Evolutionary conservation across 345 rosid species (phyloP).

Genomic region (Camelina neglecta): DNA sequence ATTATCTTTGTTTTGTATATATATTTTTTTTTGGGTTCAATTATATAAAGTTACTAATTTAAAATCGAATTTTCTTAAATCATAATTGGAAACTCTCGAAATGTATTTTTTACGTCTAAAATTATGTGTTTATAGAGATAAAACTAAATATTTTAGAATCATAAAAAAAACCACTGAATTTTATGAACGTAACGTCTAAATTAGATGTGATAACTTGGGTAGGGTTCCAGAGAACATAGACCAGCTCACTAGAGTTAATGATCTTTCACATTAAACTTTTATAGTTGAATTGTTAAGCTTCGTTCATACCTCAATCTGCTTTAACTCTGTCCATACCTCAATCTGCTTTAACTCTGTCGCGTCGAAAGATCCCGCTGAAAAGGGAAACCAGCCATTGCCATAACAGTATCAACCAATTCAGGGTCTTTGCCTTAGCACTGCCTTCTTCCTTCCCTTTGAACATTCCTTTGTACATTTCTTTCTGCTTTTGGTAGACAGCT

Average conservation of each 20-base stretch:
- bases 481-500: constrained; percentile 80
- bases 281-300: constrained; percentile 1
- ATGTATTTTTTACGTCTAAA: neutral
- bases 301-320: constrained; percentile 31
- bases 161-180: no score
- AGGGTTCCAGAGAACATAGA: neutral
- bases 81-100: neutral
- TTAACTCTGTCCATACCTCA: constrained; percentile 33
- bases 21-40: neutral
- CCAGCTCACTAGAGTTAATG: neutral
- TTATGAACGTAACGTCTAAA: neutral
- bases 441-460: constrained; percentile 65
- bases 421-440: constrained; percentile 44
- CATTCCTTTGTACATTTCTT: constrained; percentile 83
- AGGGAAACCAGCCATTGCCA: constrained; percentile 42
- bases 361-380: constrained; percentile 28
- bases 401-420: constrained; percentile 49
- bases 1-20: neutral
- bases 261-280: constrained; percentile 4
- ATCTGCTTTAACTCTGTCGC: constrained; percentile 39
- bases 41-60: no score
- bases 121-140: no score
- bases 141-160: no score
- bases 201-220: neutral
- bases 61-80: neutral